phyloP scores from a whole-genome alignment of 2,329 filamentous ascomycete genomes.

The Aspergillus cejpii region DNA sequence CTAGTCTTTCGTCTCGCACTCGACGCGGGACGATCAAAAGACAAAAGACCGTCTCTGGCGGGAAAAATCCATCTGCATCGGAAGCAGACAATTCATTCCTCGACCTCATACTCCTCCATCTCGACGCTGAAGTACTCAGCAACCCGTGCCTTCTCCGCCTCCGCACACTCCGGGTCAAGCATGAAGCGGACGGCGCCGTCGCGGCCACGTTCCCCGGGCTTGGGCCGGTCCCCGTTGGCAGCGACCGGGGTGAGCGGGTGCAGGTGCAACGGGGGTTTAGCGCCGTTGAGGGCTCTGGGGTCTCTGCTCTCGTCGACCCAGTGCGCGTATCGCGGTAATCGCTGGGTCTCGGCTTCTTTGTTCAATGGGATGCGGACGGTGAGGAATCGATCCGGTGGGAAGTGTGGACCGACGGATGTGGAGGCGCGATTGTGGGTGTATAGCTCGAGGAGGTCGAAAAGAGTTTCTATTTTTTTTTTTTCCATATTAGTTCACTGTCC shows the following conservation, averaged over 20 bases:
- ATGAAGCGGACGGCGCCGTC: slow-evolving; percentile 85
- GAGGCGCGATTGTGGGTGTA: slow-evolving; percentile 76
- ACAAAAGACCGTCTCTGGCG: too few relatives aligned
- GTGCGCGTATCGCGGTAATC: slow-evolving; percentile 58
- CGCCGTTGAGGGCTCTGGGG: slow-evolving; percentile 14
- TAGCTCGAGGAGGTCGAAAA: slow-evolving; percentile 84
- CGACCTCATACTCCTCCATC: slow-evolving; percentile 58
- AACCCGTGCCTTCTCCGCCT: slow-evolving; percentile 62
- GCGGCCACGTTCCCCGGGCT: slow-evolving; percentile 41
- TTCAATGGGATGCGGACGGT: slow-evolving; percentile 82
- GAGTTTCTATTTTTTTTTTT: slow-evolving; percentile 54
- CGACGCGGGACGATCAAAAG: too few relatives aligned
- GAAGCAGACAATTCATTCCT: slow-evolving; percentile 22
- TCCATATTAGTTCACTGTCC: slow-evolving; percentile 37
- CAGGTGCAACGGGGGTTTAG: slow-evolving; percentile 14
- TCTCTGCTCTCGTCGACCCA: slow-evolving; percentile 37
- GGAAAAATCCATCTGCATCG: too few relatives aligned
- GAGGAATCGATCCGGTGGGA: slow-evolving; percentile 72
- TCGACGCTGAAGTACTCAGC: slow-evolving; percentile 65
- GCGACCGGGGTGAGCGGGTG: slow-evolving; percentile 43
- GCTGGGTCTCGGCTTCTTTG: slow-evolving; percentile 62
- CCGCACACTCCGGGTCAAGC: slow-evolving; percentile 70
- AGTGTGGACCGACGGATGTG: slow-evolving; percentile 66
- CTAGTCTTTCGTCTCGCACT: too few relatives aligned
- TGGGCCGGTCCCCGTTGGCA: slow-evolving; percentile 42